These are phyloP conservation scores for Bryum argenteum DNA, from an alignment of 225 moss, liverwort and hornwort species.

Conservation along the genomic window DNA sequence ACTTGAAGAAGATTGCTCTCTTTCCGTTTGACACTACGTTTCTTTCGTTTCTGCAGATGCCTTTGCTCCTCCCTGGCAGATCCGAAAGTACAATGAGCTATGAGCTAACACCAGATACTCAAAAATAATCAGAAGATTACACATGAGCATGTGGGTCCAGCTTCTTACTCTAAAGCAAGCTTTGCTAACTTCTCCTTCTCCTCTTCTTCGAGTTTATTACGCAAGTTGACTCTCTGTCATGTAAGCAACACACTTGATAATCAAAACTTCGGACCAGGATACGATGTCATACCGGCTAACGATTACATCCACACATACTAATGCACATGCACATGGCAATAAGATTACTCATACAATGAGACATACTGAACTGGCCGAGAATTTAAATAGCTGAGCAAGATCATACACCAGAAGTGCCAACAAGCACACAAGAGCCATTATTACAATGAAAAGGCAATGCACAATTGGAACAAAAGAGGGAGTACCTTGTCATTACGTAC, in stretches of 20 bases:
- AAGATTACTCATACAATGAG: neutral
- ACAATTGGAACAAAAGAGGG: too few relatives aligned
- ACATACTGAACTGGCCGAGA: neutral
- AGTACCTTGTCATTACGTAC: too few relatives aligned
- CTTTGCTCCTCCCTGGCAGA: constrained; percentile 78
- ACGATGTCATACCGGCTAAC: neutral
- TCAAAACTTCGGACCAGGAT: neutral
- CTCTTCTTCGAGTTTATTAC: constrained; percentile 96
- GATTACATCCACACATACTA: neutral
- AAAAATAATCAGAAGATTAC: neutral
- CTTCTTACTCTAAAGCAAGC: constrained; percentile 81
- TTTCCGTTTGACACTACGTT: constrained; percentile 87
- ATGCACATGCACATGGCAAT: neutral
- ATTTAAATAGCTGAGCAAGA: neutral
- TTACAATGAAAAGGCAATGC: too few relatives aligned
- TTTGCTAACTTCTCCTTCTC: constrained; percentile 98
- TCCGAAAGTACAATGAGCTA: neutral
- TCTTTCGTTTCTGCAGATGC: constrained; percentile 85
- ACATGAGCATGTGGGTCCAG: constrained; percentile 12
- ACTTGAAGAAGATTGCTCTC: too few relatives aligned
- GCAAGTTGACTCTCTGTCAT: constrained; percentile 91
- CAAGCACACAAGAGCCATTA: too few relatives aligned
- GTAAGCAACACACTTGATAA: neutral
- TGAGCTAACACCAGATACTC: neutral
- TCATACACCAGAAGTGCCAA: neutral